Conservation (phyloP, 1,284 basidiomycete species). For the Sparassis latifolia region DNA sequence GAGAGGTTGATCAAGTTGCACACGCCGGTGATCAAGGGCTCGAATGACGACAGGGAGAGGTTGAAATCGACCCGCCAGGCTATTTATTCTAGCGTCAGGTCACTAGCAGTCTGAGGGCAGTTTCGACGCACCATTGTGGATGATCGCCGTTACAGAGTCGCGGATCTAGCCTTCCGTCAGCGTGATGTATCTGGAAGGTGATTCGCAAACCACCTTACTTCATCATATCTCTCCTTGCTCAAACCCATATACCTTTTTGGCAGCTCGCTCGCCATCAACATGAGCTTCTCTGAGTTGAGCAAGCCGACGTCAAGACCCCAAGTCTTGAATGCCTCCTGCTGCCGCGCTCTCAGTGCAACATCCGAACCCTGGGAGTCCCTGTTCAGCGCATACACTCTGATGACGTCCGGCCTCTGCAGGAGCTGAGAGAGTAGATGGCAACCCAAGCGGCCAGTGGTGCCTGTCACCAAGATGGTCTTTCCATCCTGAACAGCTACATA, state of each 20-base stretch:
- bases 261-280: conserved; percentile 29
- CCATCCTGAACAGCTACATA: background rate
- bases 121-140: conserved; percentile 20
- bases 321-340: conserved; percentile 12
- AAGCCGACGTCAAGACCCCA: conserved; percentile 18
- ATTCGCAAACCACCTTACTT: conserved; percentile 14
- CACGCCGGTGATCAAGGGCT: conserved; percentile 27
- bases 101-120: too few relatives aligned
- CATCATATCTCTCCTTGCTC: conserved; percentile 17
- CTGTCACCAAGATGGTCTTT: conserved; percentile 10
- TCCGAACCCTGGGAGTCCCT: conserved; percentile 10
- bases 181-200: background rate
- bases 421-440: conserved; percentile 12
- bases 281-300: conserved; percentile 23
- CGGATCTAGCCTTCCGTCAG: conserved; percentile 10
- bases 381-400: conserved; percentile 16
- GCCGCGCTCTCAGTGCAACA: conserved; percentile 5
- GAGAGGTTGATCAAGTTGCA: conserved; percentile 34
- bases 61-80: conserved; percentile 38
- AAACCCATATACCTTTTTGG: conserved; percentile 24
- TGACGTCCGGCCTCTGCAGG: conserved; percentile 39
- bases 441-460: conserved; percentile 15
- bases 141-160: conserved; percentile 20
- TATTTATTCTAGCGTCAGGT: conserved; percentile 1
- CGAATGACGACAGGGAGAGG: conserved; percentile 23